Base-by-base conservation (phyloP, 805 yeast genomes). In the Clavispora fructus region DNA sequence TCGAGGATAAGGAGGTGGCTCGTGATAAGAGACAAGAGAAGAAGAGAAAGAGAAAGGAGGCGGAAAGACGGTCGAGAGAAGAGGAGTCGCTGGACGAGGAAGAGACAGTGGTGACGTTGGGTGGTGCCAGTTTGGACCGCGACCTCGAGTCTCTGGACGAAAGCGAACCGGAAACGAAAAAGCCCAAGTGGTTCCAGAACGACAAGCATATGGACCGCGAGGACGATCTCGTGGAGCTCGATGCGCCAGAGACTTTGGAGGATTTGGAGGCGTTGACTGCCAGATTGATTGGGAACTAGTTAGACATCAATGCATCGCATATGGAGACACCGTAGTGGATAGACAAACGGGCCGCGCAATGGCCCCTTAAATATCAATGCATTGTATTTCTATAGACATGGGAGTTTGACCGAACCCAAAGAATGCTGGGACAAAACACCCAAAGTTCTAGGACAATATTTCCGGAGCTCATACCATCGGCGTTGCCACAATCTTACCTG, bases 181-280 rank as follows among this genome's bases (percentile, higher is more conserved):
- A 67, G 60, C 74, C 72, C 57, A 76, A 69, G 57, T 78, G 82
- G 83, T 77, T 77, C 55, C 72, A 74, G 53, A 65, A 63, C 45
- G 65, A 65, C 39, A 54, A 46, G 49, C 51, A 47, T 40, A 41
- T 48, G 5, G 59, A 57, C 11, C 52, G 50, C 12, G 55, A 57
- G 4, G 64, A 61, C 37, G 53, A 49, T 3, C 68, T 85, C 40
- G 70, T 87, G 49, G 96, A 91, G 68, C 73, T 87, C 40, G 95
- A 87, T 56, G 87, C 83, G 57, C 97, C 97, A 13, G 86, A 88
- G 58, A 86, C 96, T 14, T 73, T 94, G 63, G 97, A 89, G 64
- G 99, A 94, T 61, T 77, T 94, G 65, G 99, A 94, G 73, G 90
- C 95, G 42, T 78, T 88, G 69, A 83, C 96, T 2, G 77, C 73